Percentiles rank a stretch among this genome's conserved stretches.
These are phyloP conservation scores for Saccharum officinarum DNA, from an alignment of 176 grass and related monocot genomes.

Conservation along the genomic window DNA sequence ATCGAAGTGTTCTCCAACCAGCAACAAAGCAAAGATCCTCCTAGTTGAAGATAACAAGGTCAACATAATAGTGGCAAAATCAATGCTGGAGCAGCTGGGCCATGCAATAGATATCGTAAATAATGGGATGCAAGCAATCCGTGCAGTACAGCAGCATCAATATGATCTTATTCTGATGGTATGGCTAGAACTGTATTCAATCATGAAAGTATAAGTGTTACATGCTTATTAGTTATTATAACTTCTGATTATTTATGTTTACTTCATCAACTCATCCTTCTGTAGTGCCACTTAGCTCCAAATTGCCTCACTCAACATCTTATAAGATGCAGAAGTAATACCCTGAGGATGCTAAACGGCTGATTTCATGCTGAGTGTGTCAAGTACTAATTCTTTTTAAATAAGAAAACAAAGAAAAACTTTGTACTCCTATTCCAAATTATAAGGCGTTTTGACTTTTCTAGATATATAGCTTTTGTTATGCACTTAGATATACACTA, in stretches of 20 bases:
- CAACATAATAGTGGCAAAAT: conserved; percentile 92
- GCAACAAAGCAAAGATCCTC: conserved; percentile 60
- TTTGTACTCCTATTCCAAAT: not conserved
- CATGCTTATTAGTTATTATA: conserved; percentile 5
- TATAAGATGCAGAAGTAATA: conserved; percentile 24
- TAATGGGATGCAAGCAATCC: conserved; percentile 83
- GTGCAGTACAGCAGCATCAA: conserved; percentile 57
- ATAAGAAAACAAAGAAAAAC: not conserved
- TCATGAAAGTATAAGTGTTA: conserved; percentile 7
- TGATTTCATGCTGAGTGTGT: not conserved
- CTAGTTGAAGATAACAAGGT: conserved; percentile 93
- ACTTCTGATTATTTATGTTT: conserved; percentile 7
- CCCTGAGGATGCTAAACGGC: not conserved
- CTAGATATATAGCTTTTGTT: no score
- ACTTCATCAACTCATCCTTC: conserved; percentile 18
- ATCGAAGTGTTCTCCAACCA: conserved; percentile 44
- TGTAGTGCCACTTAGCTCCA: conserved; percentile 15
- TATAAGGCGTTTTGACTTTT: no score
- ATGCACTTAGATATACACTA: no score
- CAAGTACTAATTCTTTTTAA: not conserved
- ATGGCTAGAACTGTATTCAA: conserved; percentile 26
- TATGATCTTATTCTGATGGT: conserved; percentile 98
- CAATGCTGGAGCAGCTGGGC: conserved; percentile 83
- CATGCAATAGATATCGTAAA: conserved; percentile 78
- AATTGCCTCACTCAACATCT: conserved; percentile 22